Percentiles rank a stretch among this genome's conserved stretches.
These are phyloP conservation scores for Geotrichum carabidarum DNA, from an alignment of 1,139 yeast genomes.

Conservation along the genomic window DNA sequence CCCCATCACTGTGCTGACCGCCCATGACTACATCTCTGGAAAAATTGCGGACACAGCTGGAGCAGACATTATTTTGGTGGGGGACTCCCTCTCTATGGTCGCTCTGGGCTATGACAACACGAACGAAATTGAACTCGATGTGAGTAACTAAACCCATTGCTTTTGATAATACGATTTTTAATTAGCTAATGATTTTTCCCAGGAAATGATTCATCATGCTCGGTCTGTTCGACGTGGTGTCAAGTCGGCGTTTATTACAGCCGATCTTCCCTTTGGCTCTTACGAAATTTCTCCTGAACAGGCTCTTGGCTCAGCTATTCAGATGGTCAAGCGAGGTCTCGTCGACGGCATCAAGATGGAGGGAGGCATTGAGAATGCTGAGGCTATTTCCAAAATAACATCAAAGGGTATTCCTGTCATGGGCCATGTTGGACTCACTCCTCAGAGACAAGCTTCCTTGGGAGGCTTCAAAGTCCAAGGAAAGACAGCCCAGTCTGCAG, in stretches of 20 bases:
- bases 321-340: slow-evolving; percentile 56
- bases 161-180: slow-evolving; percentile 20
- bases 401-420: slow-evolving; percentile 79
- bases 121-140: slow-evolving; percentile 63
- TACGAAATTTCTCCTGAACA: slow-evolving; percentile 62
- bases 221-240: slow-evolving; percentile 73
- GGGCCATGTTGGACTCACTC: slow-evolving; percentile 91
- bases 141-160: not conserved
- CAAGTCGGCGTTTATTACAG: slow-evolving; percentile 61
- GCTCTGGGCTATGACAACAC: slow-evolving; percentile 79
- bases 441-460: slow-evolving; percentile 71
- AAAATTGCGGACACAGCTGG: slow-evolving; percentile 63
- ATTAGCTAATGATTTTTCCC: slow-evolving; percentile 11
- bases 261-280: slow-evolving; percentile 85
- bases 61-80: slow-evolving; percentile 70
- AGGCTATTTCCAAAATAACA: slow-evolving; percentile 49
- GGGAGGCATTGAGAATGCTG: slow-evolving; percentile 59
- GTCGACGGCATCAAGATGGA: slow-evolving; percentile 84
- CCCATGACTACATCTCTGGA: slow-evolving; percentile 81
- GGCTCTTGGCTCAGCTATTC: slow-evolving; percentile 61
- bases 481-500: slow-evolving; percentile 50
- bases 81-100: slow-evolving; percentile 92
- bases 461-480: slow-evolving; percentile 94
- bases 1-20: slow-evolving; percentile 71
- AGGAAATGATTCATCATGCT: slow-evolving; percentile 68